Conservation (phyloP, 148 eudicot genomes). For the Nepenthes mirabilis region DNA sequence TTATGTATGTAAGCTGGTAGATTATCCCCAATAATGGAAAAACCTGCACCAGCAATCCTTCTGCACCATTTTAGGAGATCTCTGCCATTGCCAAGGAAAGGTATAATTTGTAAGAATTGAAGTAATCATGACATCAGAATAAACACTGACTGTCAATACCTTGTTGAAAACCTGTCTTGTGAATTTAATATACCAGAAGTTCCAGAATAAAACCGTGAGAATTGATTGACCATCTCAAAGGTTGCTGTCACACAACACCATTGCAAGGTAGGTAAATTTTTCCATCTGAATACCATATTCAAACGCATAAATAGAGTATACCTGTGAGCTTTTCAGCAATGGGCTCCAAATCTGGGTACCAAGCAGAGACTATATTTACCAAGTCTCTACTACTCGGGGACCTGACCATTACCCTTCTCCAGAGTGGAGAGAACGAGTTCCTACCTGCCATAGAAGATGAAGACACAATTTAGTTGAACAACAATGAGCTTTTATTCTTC, state of each 20-base stretch:
- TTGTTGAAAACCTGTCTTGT: constrained; percentile 51
- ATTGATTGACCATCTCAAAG: constrained; percentile 41
- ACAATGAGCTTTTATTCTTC: too few relatives aligned
- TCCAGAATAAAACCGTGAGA: constrained; percentile 17
- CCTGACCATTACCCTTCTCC: constrained; percentile 78
- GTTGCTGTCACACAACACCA: constrained; percentile 41
- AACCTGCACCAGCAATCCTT: constrained; percentile 59
- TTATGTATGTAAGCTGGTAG: constrained; percentile 31
- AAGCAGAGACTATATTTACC: constrained; percentile 39
- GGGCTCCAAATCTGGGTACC: constrained; percentile 59
- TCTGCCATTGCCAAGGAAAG: constrained; percentile 22
- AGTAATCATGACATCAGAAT: background rate
- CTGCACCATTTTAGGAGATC: constrained; percentile 90
- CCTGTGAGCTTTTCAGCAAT: constrained; percentile 60
- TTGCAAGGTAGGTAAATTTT: constrained; percentile 3
- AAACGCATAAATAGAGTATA: constrained; percentile 14
- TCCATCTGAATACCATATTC: background rate
- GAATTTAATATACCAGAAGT: constrained; percentile 18
- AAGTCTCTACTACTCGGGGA: constrained; percentile 46
- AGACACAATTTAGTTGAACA: background rate
- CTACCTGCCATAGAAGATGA: constrained; percentile 23
- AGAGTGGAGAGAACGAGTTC: constrained; percentile 53
- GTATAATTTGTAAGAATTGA: background rate
- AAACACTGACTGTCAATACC: constrained; percentile 24
- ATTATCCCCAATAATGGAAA: constrained; percentile 23